Conservation (phyloP, 257 asterid species). For the Solanum etuberosum region DNA sequence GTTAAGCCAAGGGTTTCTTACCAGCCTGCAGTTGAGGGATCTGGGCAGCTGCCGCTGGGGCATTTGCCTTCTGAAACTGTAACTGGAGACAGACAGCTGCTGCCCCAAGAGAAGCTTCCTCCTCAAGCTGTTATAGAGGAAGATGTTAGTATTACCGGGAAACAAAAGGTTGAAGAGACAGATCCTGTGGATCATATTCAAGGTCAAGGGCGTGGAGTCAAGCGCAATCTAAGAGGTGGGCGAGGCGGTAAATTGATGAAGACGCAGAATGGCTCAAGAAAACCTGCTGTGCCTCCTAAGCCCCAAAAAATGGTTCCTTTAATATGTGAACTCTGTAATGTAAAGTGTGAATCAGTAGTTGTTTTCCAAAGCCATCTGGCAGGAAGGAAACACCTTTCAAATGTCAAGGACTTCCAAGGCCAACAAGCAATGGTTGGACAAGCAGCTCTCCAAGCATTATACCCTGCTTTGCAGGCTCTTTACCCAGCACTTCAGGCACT, state of each 20-base stretch:
- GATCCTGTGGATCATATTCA: constrained; percentile 13
- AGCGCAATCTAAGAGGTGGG: constrained; percentile 33
- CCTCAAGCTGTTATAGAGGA: constrained; percentile 17
- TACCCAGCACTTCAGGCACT: constrained; percentile 18
- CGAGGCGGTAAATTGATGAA: constrained; percentile 19
- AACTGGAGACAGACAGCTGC: not conserved
- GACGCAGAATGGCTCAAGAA: constrained; percentile 18
- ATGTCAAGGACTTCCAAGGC: constrained; percentile 39
- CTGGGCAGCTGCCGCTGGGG: constrained; percentile 14
- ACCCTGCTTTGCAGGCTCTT: constrained; percentile 31
- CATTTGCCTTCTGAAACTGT: constrained; percentile 10
- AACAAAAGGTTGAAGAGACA: constrained; percentile 21
- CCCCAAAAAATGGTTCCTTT: constrained; percentile 42
- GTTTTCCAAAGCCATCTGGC: constrained; percentile 50
- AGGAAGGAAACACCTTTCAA: constrained; percentile 53
- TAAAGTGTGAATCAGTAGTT: constrained; percentile 38
- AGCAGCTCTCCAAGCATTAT: constrained; percentile 25
- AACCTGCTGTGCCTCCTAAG: constrained; percentile 22
- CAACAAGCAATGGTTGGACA: constrained; percentile 31
- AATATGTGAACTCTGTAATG: constrained; percentile 50
- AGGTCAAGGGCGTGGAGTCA: constrained; percentile 21
- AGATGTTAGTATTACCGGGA: constrained; percentile 14
- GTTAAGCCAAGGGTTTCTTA: constrained; percentile 13
- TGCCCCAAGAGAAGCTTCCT: constrained; percentile 19
- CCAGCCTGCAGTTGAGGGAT: constrained; percentile 16